These are phyloP conservation scores for Solanum etuberosum DNA, from an alignment of 257 asterid species.

Conservation along the genomic window DNA sequence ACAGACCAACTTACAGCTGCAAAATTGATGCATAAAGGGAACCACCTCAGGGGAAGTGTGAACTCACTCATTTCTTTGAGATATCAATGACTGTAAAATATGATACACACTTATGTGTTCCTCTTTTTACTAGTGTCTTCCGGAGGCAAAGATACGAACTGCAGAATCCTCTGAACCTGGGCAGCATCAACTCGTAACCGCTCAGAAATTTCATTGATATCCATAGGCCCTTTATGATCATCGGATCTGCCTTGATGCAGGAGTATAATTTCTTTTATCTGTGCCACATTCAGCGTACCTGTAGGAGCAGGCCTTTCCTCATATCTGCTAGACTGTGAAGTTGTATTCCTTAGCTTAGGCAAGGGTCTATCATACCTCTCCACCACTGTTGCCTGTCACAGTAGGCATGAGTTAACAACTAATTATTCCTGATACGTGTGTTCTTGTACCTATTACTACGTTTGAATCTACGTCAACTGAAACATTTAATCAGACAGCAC, in stretches of 20 bases:
- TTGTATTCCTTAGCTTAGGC: constrained; percentile 75
- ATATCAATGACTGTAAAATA: neutral
- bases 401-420: neutral
- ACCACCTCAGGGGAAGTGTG: neutral
- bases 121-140: constrained; percentile 36
- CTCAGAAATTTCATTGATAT: constrained; percentile 42
- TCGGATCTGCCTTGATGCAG: constrained; percentile 63
- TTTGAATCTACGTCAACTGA: neutral
- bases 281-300: constrained; percentile 65
- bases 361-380: constrained; percentile 60
- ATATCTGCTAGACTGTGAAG: constrained; percentile 48
- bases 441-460: neutral
- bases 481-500: neutral
- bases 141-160: constrained; percentile 57
- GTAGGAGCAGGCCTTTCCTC: constrained; percentile 71
- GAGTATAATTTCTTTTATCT: constrained; percentile 62
- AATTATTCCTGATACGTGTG: neutral
- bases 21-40: neutral
- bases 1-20: neutral
- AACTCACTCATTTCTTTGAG: neutral
- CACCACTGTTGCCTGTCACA: constrained; percentile 63
- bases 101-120: neutral
- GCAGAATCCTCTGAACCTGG: constrained; percentile 59
- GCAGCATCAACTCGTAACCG: constrained; percentile 44
- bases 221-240: constrained; percentile 57